Base-by-base conservation (phyloP, 2,329 filamentous ascomycete species). In the Mollisiaceae sp. region DNA sequence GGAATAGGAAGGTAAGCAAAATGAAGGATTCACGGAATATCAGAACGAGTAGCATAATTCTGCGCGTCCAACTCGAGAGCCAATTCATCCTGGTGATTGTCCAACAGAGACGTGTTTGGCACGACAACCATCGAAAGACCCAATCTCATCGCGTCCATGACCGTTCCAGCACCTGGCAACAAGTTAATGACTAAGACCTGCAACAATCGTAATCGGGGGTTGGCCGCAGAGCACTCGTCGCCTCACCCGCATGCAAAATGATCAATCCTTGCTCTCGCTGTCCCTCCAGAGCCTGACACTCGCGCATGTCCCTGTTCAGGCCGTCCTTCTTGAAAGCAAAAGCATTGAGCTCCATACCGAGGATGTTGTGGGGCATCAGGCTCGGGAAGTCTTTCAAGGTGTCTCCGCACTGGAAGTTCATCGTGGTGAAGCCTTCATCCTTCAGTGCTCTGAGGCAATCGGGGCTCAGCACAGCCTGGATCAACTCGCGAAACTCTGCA, bases 211-310 rank as follows among this genome's bases (percentile, higher is more conserved):
- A n/a, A n/a, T n/a, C n/a, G n/a, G n/a, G n/a, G n/a, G n/a, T n/a
- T n/a, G n/a, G n/a, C n/a, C n/a, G n/a, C n/a, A n/a, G n/a, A n/a
- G n/a, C n/a, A n/a, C n/a, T n/a, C n/a, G n/a, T n/a, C n/a, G n/a
- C n/a, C n/a, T n/a, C n/a, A 94, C 94, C 95, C 69, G 93, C 94
- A 81, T 99, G 95, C 54, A 90, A 93, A 65, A 99, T 90, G 38
- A 97, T 86, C 20, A 95, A 80, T 0, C 95, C 95, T 8, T 88
- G 85, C 0, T 75, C 77, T 14, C 82, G 78, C 18, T 79, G 79
- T 4, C 82, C 81, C 65, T 82, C 79, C 2, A 39, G 8, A 67
- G 77, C 78, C 50, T 84, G 81, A 71, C 86, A 87, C 18, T 80
- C 76, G 1, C 76, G 69, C 72, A 80, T 78, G 59, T 79, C 73